A percentile compares a stretch with the other conserved stretches of the same genome.
These are phyloP conservation scores for Phyllosticta capitalensis DNA, from an alignment of 2,329 filamentous ascomycete genomes.

Conservation along the genomic window DNA sequence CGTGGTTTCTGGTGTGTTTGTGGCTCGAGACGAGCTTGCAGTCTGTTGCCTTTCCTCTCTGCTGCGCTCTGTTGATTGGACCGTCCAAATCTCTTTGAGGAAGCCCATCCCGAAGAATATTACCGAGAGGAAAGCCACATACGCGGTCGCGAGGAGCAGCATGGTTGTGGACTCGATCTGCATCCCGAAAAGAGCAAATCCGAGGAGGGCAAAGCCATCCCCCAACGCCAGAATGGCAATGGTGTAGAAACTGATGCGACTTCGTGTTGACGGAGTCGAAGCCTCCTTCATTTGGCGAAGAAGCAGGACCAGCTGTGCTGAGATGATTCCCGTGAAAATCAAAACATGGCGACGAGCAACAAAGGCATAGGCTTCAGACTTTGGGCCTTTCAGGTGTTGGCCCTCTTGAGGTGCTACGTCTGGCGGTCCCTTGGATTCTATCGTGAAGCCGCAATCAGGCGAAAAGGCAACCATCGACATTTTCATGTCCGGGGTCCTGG, in stretches of 20 bases:
- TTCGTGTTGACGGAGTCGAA: conserved; percentile 54
- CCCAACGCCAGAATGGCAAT: conserved; percentile 52
- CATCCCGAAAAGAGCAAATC: conserved; percentile 45
- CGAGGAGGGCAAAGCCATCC: conserved; percentile 49
- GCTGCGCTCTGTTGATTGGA: conserved; percentile 45
- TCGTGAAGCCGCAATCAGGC: conserved; percentile 56
- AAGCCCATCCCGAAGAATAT: conserved; percentile 56
- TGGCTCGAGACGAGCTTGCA: conserved; percentile 9
- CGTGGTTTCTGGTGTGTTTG: conserved; percentile 16
- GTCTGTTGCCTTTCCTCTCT: conserved; percentile 35
- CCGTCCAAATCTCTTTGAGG: conserved; percentile 57
- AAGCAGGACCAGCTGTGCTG: conserved; percentile 46
- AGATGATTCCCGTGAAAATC: conserved; percentile 40
- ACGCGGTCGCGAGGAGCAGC: conserved; percentile 46
- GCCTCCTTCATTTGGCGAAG: conserved; percentile 55
- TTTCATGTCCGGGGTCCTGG: conserved; percentile 40
- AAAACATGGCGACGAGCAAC: conserved; percentile 45
- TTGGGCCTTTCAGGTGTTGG: conserved; percentile 47
- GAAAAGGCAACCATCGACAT: conserved; percentile 56
- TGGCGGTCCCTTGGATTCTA: conserved; percentile 52
- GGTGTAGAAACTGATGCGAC: conserved; percentile 55
- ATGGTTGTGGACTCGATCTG: conserved; percentile 40
- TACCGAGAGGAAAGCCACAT: conserved; percentile 51
- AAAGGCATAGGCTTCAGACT: conserved; percentile 46
- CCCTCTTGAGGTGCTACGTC: conserved; percentile 42